Evolutionary conservation across 768 basidiomycete genomes (phyloP), one percentile per base, ranked within the genome.

Genomic region (Paxillus rubicundulus): DNA sequence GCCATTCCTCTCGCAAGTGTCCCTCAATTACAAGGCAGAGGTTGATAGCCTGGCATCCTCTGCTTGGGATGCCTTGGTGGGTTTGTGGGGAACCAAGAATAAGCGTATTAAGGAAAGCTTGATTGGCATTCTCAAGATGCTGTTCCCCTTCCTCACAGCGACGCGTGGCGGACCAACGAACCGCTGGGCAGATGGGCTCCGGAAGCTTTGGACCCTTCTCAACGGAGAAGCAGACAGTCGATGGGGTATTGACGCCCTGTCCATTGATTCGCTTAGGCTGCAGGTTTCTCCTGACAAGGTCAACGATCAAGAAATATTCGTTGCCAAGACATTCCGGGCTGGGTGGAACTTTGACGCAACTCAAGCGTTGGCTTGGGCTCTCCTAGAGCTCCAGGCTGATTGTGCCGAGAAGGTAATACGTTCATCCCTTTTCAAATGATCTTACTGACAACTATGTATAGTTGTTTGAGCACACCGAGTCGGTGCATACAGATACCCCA

Each of bases 71-170:
- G 67, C 68, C 2, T 62, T 98, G 5, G 74, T 93, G 3, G 71
- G 70, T 2, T 70, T 96, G 21, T 97, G 92, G 92, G 76, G 77
- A 2, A 87, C 87, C 16, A 92, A 91, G 70, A 86, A 84, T 66
- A 84, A 80, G 53, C 67, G 75, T 8, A 72, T 88, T 58, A 93
- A 94, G 65, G 93, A 95, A 66, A 80, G 83, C 40, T 73, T 98
- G 16, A 74, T 94, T 27, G 77, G 85, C n/a, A 77, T 90, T 20
- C 70, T 97, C 17, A 81, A 82, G 16, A 73, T 77, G 13, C 73
- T 97, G 4, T 80, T 95, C 39, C 89, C 89, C 1, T 93, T 85
- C 65, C 68, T 89, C 45, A 77, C 77, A 0, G 71, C 75, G 30
- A 70, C 68, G 33, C 56, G 69, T 34, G 68, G 64, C 38, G 52